A percentile compares a stretch with the other conserved stretches of the same genome.
Conservation (phyloP, 2,329 filamentous ascomycete genomes). For the Ilyonectria mors-panacis region DNA sequence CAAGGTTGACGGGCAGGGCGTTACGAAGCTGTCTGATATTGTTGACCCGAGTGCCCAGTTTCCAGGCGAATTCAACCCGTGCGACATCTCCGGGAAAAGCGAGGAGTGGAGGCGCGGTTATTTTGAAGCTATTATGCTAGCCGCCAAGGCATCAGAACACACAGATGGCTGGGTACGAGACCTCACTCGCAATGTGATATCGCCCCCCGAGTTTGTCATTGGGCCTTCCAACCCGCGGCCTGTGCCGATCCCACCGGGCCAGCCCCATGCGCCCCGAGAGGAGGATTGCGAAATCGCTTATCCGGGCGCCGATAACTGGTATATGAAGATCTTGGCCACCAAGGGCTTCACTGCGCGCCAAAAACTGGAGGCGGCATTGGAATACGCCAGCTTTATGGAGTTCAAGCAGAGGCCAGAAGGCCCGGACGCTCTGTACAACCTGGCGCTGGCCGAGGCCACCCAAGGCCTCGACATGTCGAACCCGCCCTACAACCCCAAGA, state of each 20-base stretch:
- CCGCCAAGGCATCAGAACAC: conserved; percentile 83
- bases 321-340: conserved; percentile 86
- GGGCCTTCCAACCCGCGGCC: conserved; percentile 89
- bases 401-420: conserved; percentile 78
- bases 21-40: conserved; percentile 69
- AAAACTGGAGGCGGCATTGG: conserved; percentile 84
- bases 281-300: conserved; percentile 82
- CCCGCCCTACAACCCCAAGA: conserved; percentile 70
- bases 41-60: conserved; percentile 80
- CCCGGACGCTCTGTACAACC: conserved; percentile 80
- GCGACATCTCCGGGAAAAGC: conserved; percentile 81
- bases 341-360: conserved; percentile 85
- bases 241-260: conserved; percentile 77
- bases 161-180: conserved; percentile 86
- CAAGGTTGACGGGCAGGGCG: conserved; percentile 75
- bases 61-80: conserved; percentile 72
- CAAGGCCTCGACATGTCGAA: conserved; percentile 62
- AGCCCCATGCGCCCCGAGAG: conserved; percentile 76
- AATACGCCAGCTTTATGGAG: conserved; percentile 88
- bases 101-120: conserved; percentile 91
- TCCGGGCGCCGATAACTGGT: conserved; percentile 80
- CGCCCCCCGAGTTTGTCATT: conserved; percentile 80
- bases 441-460: conserved; percentile 82
- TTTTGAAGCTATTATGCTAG: conserved; percentile 84
- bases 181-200: conserved; percentile 74